Base-by-base conservation (phyloP, 805 yeast species). In the Naumovozyma baii region DNA sequence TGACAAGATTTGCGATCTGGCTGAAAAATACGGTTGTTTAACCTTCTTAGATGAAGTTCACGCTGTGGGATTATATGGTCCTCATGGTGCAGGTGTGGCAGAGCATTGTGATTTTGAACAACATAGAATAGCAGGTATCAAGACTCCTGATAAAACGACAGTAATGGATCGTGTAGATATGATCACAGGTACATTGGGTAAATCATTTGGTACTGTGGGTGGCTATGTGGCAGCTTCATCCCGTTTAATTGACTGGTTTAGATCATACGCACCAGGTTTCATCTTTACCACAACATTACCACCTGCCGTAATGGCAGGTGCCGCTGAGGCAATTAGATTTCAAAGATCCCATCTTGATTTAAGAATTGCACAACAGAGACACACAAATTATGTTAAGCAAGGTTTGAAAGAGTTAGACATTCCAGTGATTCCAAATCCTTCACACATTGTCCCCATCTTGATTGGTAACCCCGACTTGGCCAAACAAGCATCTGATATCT, bases 11-110 rank as follows among this genome's bases (percentile, higher is more conserved):
- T 90, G 96, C 62, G 95, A 88, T 52, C 72, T 92, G 56, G 99
- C 99, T 31, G 96, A 92, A 39, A 86, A 92, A 66, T 92, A 92
- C 61, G 97, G 97, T 46, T 97, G 97, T 35, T 66, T 92, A 53
- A 92, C 99, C 22, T 92, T 92, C 64, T 70, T 92, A 61, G 99
- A 92, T 62, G 99, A 92, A 65, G 99, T 92, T 30, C 99, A 92
- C 58, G 97, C 98, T 28, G 97, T 92, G 35, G 99, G 99, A 40
- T 75, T 92, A 80, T 92, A 92, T 60, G 99, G 99, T 54, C 97
- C 99, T 44, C 95, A 84, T 55, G 99, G 99, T 59, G 98, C 96
- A 26, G 99, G 99, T 67, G 97, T 92, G 40, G 96, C 97, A 36
- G 99, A 92, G 65, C 98, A 92, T 62, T 70, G 83, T 54, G 85